Percentiles rank a stretch among this genome's conserved stretches.
These are phyloP conservation scores for Cordyceps pruinosa DNA, from an alignment of 2,329 filamentous ascomycete species.

Conservation along the genomic window DNA sequence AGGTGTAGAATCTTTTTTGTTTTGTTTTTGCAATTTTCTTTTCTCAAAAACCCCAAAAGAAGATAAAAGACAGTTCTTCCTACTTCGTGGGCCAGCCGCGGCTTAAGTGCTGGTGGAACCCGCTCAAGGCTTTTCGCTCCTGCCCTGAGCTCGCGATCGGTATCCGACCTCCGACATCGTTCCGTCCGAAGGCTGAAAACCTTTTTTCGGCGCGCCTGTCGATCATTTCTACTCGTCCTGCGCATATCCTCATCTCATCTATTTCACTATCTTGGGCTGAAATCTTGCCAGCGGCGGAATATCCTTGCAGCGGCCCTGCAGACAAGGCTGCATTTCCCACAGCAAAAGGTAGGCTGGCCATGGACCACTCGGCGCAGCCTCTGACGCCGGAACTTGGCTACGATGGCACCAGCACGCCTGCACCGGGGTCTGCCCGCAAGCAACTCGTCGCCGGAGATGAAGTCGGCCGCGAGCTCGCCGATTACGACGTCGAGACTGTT, in stretches of 20 bases:
- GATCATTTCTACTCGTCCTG: too few species aligned
- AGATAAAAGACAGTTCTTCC: too few species aligned
- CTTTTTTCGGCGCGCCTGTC: too few species aligned
- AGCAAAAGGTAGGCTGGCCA: not conserved
- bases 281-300: not conserved
- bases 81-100: not conserved
- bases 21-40: too few species aligned
- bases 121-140: not conserved
- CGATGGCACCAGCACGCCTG: conserved; percentile 1
- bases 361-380: not conserved
- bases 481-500: conserved; percentile 45
- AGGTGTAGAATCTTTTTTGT: too few species aligned
- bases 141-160: not conserved
- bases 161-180: conserved; percentile 6
- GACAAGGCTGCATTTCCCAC: not conserved
- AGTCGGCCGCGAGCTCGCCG: conserved; percentile 12
- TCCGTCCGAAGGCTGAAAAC: not conserved
- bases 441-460: not conserved
- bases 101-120: not conserved
- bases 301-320: not conserved
- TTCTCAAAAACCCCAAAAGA: too few species aligned
- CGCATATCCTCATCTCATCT: not conserved
- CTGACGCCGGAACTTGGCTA: not conserved
- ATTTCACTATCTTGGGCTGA: not conserved
- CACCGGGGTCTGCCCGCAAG: not conserved